A percentile compares a stretch with the other conserved stretches of the same genome.
These are phyloP conservation scores for Pinus tabuliformis DNA, from an alignment of 75 land plant genomes.

Conservation along the genomic window DNA sequence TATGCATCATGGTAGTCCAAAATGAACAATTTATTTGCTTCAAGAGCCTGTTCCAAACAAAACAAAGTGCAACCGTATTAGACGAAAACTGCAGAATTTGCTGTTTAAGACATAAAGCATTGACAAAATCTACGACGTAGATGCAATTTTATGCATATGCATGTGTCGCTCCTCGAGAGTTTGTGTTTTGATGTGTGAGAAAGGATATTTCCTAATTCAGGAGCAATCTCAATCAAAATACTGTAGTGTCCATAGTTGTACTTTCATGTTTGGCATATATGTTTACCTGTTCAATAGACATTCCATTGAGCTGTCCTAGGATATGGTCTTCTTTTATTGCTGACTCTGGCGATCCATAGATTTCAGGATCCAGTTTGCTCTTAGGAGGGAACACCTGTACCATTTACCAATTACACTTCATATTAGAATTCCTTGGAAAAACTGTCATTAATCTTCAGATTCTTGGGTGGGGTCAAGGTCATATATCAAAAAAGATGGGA, in stretches of 20 bases:
- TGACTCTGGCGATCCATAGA: constrained; percentile 68
- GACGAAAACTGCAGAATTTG: background rate
- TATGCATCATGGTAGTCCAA: constrained; percentile 75
- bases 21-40: constrained; percentile 60
- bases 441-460: background rate
- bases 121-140: background rate
- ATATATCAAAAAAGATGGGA: background rate
- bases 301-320: constrained; percentile 54
- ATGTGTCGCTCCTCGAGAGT: background rate
- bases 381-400: constrained; percentile 65
- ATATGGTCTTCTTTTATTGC: constrained; percentile 75
- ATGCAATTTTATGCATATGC: background rate
- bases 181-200: background rate
- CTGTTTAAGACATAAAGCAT: background rate
- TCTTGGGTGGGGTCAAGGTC: background rate
- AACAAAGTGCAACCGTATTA: background rate
- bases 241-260: background rate
- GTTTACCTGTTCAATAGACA: constrained; percentile 68
- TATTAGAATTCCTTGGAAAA: background rate
- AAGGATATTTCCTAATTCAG: background rate
- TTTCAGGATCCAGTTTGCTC: constrained; percentile 65
- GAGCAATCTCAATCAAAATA: background rate
- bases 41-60: constrained; percentile 55
- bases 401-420: background rate
- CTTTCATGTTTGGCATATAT: background rate